Evolutionary conservation across 116 monocot species (phyloP).

Genomic region (Phalaenopsis hybrid): DNA sequence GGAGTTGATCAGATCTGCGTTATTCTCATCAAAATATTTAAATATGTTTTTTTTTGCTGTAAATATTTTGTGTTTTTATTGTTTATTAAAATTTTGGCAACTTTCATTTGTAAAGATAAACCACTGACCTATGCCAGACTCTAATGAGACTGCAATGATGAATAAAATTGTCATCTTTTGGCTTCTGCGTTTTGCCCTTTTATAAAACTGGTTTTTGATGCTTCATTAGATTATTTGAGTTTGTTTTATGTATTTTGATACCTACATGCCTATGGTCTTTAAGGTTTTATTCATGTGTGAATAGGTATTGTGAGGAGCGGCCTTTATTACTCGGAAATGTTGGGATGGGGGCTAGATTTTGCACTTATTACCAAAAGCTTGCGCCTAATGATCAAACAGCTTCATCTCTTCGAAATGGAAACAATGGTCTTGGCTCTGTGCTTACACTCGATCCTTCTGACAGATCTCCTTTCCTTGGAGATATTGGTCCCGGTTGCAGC

Average conservation of each 20-base stretch:
- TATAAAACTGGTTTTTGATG: not conserved
- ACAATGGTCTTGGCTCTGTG: conserved; percentile 50
- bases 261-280: not conserved
- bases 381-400: conserved; percentile 64
- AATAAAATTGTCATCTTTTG: not conserved
- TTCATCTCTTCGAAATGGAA: conserved; percentile 48
- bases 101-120: no score
- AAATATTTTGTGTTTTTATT: no score
- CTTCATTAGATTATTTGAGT: not conserved
- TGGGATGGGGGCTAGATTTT: conserved; percentile 94
- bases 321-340: conserved; percentile 75
- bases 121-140: no score
- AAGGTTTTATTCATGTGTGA: not conserved
- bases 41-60: no score
- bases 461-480: conserved; percentile 94
- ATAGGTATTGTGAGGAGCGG: conserved; percentile 94
- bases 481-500: conserved; percentile 64
- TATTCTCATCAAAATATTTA: no score
- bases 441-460: conserved; percentile 76
- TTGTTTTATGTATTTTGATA: not conserved
- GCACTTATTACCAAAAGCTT: conserved; percentile 86
- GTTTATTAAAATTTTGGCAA: no score
- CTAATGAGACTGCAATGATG: no score
- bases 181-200: not conserved
- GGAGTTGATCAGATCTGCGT: no score